Conservation (phyloP, 331 rosid genomes). For the Prunus yedoensis region DNA sequence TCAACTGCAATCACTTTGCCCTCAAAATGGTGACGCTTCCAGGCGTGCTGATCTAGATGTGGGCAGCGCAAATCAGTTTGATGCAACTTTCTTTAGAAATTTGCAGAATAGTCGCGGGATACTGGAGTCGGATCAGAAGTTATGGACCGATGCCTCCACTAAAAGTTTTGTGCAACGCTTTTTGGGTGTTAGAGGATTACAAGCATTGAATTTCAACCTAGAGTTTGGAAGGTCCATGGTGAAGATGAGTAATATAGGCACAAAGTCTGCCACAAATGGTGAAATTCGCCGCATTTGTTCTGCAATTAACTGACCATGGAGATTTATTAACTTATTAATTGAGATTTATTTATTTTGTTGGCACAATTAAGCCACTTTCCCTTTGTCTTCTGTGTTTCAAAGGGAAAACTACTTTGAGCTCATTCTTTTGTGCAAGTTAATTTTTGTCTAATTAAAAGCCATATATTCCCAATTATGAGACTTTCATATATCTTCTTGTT, state of each 20-base stretch:
- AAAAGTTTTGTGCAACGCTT: constrained; percentile 43
- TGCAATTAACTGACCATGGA: constrained; percentile 39
- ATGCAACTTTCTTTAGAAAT: constrained; percentile 50
- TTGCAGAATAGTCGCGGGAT: constrained; percentile 53
- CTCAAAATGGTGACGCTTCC: constrained; percentile 41
- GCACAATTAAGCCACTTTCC: neutral
- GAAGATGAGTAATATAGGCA: constrained; percentile 68
- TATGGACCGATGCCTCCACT: constrained; percentile 73
- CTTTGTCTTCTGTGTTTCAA: neutral
- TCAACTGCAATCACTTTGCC: constrained; percentile 49
- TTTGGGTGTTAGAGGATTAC: constrained; percentile 36
- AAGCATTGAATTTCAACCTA: constrained; percentile 41
- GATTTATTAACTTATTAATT: neutral
- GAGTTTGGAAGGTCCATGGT: constrained; percentile 75
- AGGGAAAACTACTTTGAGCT: neutral
- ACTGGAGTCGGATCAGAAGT: constrained; percentile 61
- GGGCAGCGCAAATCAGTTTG: constrained; percentile 47
- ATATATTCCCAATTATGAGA: neutral
- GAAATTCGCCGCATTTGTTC: constrained; percentile 69
- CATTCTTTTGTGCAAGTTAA: neutral
- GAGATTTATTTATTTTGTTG: neutral
- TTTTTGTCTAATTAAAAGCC: neutral
- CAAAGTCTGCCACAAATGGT: constrained; percentile 49
- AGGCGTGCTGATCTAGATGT: constrained; percentile 53
- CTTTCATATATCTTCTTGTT: no score